phyloP scores from a whole-genome alignment of 305 asterid genomes.

The Caryopteris hybrid region DNA sequence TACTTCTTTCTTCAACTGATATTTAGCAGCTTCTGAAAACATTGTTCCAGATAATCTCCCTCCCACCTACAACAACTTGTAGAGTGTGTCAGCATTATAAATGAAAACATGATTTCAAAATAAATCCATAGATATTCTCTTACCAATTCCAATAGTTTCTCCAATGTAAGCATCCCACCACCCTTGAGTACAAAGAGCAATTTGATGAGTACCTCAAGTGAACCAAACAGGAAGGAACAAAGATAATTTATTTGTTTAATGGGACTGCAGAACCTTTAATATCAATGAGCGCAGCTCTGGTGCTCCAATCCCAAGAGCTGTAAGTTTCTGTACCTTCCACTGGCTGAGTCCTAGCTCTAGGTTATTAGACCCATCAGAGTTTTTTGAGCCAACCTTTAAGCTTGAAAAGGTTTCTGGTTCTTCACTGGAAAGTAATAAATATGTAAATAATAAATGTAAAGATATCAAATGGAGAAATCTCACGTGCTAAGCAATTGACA shows the following conservation, averaged over 20 bases:
- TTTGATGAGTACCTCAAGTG: conserved; percentile 15
- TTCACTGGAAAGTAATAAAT: conserved; percentile 47
- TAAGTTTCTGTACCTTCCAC: conserved; percentile 80
- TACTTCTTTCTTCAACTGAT: conserved; percentile 64
- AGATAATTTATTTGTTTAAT: conserved; percentile 1
- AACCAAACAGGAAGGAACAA: conserved; percentile 6
- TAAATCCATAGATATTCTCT: conserved; percentile 16
- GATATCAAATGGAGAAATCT: conserved; percentile 3
- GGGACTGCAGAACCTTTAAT: conserved; percentile 52
- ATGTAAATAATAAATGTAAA: conserved; percentile 9
- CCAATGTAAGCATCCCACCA: conserved; percentile 84
- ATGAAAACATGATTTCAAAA: conserved; percentile 5
- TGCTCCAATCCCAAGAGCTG: conserved; percentile 73
- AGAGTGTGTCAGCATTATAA: conserved; percentile 15
- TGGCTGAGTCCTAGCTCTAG: conserved; percentile 74
- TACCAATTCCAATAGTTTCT: conserved; percentile 69
- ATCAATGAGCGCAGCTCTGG: conserved; percentile 55
- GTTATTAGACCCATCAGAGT: conserved; percentile 36
- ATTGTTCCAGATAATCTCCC: conserved; percentile 71
- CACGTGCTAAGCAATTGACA: background rate
- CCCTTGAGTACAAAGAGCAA: conserved; percentile 48
- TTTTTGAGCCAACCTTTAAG: conserved; percentile 35
- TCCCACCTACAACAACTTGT: conserved; percentile 53
- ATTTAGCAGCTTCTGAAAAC: conserved; percentile 73
- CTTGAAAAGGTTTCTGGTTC: conserved; percentile 36